phyloP scores from a whole-genome alignment of 108 stramenopile species.

The Nitzschia putrida region DNA sequence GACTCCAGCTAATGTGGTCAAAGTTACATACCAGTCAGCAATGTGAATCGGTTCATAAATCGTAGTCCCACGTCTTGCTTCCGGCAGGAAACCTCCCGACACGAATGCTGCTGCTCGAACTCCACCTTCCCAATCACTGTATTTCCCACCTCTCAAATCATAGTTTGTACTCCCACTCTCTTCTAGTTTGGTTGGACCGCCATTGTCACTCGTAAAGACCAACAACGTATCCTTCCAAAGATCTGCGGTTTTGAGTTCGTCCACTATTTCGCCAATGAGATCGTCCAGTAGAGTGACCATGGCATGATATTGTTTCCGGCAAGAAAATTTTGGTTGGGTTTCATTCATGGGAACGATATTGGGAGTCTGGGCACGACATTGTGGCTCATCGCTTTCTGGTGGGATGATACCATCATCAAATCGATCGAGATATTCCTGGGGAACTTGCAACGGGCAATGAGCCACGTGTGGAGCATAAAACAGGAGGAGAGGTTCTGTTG shows the following conservation, averaged over 20 bases:
- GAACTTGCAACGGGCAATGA: conserved; percentile 41
- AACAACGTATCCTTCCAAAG: conserved; percentile 39
- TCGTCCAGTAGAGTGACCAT: conserved; percentile 32
- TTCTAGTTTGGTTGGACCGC: conserved; percentile 20
- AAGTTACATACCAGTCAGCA: conserved; percentile 49
- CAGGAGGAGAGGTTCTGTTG: conserved; percentile 27
- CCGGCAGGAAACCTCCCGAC: conserved; percentile 36
- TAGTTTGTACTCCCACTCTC: conserved; percentile 30
- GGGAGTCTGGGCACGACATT: conserved; percentile 5
- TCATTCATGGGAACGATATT: conserved; percentile 1
- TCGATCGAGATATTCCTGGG: conserved; percentile 20
- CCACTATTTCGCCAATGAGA: conserved; percentile 11
- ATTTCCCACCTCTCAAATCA: conserved; percentile 43
- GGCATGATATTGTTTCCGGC: conserved; percentile 32
- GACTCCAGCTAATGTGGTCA: conserved; percentile 35
- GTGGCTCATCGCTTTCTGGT: neutral
- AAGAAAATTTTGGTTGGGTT: conserved; percentile 7
- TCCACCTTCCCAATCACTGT: conserved; percentile 44
- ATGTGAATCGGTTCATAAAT: conserved; percentile 14
- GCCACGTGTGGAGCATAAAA: conserved; percentile 37
- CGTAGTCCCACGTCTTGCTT: conserved; percentile 22
- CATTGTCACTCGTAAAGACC: conserved; percentile 40
- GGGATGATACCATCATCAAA: conserved; percentile 17
- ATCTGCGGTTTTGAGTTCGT: conserved; percentile 7
- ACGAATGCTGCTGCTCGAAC: conserved; percentile 46